Conservation (phyloP, 2,329 filamentous ascomycete genomes). For the Grosmannia penicillata region DNA sequence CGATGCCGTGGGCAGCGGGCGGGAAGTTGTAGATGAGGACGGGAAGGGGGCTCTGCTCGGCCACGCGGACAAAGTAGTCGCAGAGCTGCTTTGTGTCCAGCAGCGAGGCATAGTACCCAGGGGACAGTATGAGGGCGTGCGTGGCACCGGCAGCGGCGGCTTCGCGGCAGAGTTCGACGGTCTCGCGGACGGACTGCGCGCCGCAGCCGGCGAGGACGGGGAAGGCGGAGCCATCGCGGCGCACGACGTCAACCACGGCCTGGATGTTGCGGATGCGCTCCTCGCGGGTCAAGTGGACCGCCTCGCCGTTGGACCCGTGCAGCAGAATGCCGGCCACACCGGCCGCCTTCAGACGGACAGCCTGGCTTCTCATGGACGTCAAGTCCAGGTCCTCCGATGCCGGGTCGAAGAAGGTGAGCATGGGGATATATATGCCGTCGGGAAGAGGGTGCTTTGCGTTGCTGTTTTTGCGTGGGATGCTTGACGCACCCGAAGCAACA, state of each 20-base stretch:
- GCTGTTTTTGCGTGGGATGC: no score
- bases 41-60: constrained; percentile 41
- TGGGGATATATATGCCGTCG: constrained; percentile 44
- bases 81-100: constrained; percentile 42
- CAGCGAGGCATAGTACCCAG: constrained; percentile 51
- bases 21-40: constrained; percentile 52
- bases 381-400: constrained; percentile 37
- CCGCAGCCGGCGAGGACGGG: constrained; percentile 57
- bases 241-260: constrained; percentile 44
- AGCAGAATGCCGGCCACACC: constrained; percentile 54
- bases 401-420: constrained; percentile 45
- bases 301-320: constrained; percentile 62
- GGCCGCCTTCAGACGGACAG: constrained; percentile 43
- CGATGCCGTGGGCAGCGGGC: constrained; percentile 38
- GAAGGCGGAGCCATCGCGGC: constrained; percentile 26
- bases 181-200: constrained; percentile 52
- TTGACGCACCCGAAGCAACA: no score
- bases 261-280: constrained; percentile 49
- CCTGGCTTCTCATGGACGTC: constrained; percentile 33
- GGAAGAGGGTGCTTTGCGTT: constrained; percentile 1
- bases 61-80: constrained; percentile 47
- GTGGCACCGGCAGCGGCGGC: constrained; percentile 49
- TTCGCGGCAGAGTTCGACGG: constrained; percentile 49
- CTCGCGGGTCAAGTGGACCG: constrained; percentile 51
- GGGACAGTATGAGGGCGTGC: constrained; percentile 53